Evolutionary conservation across 352 stramenopile genomes (phyloP).

Genomic region (Pythium dissotocum): DNA sequence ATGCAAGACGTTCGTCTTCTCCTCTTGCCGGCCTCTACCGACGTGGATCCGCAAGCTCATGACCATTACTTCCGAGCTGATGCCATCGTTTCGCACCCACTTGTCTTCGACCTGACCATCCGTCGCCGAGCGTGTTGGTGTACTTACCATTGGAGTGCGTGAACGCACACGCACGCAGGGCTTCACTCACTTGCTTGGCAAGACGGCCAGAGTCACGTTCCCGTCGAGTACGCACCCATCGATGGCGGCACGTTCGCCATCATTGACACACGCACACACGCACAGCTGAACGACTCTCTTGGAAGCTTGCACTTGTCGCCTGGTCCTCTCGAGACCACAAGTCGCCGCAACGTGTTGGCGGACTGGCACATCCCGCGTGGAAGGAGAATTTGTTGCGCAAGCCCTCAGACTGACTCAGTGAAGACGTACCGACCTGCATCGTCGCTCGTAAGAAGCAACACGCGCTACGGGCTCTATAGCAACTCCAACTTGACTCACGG

Average conservation of each 20-base stretch:
- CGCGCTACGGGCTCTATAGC: slow-evolving; percentile 70
- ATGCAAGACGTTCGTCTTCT: slow-evolving; percentile 47
- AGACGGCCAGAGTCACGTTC: slow-evolving; percentile 29
- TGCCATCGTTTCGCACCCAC: slow-evolving; percentile 65
- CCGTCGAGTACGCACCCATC: slow-evolving; percentile 42
- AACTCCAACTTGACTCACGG: slow-evolving; percentile 44
- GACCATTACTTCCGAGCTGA: slow-evolving; percentile 62
- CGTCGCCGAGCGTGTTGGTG: slow-evolving; percentile 67
- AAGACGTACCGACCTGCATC: slow-evolving; percentile 52
- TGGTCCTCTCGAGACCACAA: slow-evolving; percentile 43
- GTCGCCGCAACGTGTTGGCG: slow-evolving; percentile 36
- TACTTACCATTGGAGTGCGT: slow-evolving; percentile 67
- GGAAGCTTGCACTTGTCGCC: slow-evolving; percentile 60
- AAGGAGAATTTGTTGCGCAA: slow-evolving; percentile 55
- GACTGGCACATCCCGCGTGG: slow-evolving; percentile 67
- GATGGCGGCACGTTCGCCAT: slow-evolving; percentile 61
- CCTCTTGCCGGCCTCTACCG: slow-evolving; percentile 61
- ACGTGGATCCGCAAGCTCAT: slow-evolving; percentile 43
- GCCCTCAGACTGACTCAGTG: slow-evolving; percentile 60
- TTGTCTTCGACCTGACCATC: slow-evolving; percentile 58
- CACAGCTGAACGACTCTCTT: slow-evolving; percentile 36
- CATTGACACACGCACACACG: slow-evolving; percentile 34
- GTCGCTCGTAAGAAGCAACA: slow-evolving; percentile 52
- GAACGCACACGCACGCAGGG: slow-evolving; percentile 49
- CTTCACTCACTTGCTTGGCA: slow-evolving; percentile 56